Evolutionary conservation across 140 eudicot genomes (phyloP), one percentile per base, ranked within the genome.

Genomic region (Ambrosia hybrid): DNA sequence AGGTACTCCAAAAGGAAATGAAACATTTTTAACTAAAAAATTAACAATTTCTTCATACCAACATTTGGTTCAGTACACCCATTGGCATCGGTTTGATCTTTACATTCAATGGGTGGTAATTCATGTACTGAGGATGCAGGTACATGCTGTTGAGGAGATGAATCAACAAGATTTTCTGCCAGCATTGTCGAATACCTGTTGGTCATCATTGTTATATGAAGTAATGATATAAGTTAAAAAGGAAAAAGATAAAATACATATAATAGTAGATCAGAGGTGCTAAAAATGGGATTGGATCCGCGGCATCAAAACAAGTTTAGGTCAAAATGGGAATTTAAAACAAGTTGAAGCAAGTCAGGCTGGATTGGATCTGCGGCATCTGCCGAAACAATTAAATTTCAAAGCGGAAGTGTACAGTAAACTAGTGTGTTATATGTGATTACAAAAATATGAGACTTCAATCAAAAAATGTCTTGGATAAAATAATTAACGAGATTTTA

Each of bases 181-280:
- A 95, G 87, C 99, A 91, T 95, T 49, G 96, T 91, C 34, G 99
- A 95, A 82, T 95, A 95, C 91, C 99, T 94, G 78, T 74, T 6
- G 38, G 57, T 65, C 71, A 38, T 65, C 68, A 41, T 78, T 56
- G 17, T 78, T 72, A 12, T 11, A 43, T 68, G 48, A 71, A 55
- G 67, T 43, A 61, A 4, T 13, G 46, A 61, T 12, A 61, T 11
- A 61, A 13, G 46, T 61, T 61, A 6, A 5, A 6, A 5, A 13
- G 6, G 41, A 63, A 59, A 30, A 36, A 34, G n/a, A 30, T 30
- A 30, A 30, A 30, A 30, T 30, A 30, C 34, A 2, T 30, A 30
- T 30, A 30, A 30, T 30, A 30, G 34, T 30, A 30, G 34, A 30
- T 30, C 34, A 30, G 34, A 30, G 34, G 34, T 30, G 34, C 34